These are phyloP conservation scores for Penicillium aurantiogriseum DNA, from an alignment of 2,329 filamentous ascomycete species.

Conservation along the genomic window DNA sequence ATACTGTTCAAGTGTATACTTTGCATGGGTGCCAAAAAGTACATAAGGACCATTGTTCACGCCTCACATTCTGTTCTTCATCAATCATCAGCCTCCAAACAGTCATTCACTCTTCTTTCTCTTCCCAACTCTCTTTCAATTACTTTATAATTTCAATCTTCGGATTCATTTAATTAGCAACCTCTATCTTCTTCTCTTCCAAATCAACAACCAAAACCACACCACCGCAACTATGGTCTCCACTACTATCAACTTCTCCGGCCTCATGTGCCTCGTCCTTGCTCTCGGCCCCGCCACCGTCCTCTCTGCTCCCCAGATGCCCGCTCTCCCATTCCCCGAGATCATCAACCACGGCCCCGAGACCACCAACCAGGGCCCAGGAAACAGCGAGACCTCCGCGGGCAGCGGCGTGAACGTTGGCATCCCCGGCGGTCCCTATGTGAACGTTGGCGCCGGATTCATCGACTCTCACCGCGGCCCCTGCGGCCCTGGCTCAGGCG, in stretches of 20 bases:
- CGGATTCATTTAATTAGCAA: conserved; percentile 11
- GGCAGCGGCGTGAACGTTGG: conserved; percentile 19
- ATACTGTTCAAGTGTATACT: conserved; percentile 11
- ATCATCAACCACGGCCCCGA: conserved; percentile 8
- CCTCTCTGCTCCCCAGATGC: conserved; percentile 30
- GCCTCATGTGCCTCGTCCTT: conserved; percentile 33
- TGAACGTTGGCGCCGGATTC: conserved; percentile 20
- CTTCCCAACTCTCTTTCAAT: conserved; percentile 3
- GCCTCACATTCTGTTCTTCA: conserved; percentile 4
- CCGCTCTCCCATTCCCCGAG: neutral
- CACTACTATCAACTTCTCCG: conserved; percentile 26
- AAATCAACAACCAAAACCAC: neutral
- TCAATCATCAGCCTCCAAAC: conserved; percentile 18
- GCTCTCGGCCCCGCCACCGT: conserved; percentile 29
- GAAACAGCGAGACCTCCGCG: conserved; percentile 20
- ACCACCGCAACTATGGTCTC: conserved; percentile 23
- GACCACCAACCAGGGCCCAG: conserved; percentile 5
- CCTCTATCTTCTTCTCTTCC: neutral
- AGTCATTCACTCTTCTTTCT: conserved; percentile 22
- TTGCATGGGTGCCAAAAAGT: conserved; percentile 13
- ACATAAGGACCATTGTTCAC: conserved; percentile 21
- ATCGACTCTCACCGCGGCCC: conserved; percentile 19
- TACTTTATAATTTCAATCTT: conserved; percentile 5
- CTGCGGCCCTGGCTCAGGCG: conserved; percentile 16
- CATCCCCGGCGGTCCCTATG: conserved; percentile 30